Conservation (phyloP, 139 green algal genomes). For the Coccomyxa sp. region DNA sequence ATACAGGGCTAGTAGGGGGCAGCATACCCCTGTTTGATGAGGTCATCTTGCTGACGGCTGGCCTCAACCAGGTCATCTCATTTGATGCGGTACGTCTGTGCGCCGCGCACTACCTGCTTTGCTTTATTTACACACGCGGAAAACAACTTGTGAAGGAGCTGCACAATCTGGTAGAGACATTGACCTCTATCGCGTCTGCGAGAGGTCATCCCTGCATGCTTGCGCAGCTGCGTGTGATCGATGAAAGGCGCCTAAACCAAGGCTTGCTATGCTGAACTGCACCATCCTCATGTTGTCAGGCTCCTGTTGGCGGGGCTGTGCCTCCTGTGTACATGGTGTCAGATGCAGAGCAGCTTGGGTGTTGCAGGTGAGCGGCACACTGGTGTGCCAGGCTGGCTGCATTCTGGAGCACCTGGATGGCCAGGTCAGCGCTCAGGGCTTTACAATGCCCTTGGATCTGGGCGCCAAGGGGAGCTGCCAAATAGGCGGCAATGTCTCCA, state of each 20-base stretch:
- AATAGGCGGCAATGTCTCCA: conserved; percentile 97
- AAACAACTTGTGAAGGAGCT: too few relatives aligned
- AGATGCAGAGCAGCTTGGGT: background rate
- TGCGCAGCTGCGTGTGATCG: too few relatives aligned
- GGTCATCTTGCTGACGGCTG: conserved; percentile 63
- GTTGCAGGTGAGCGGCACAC: conserved; percentile 58
- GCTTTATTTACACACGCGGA: too few relatives aligned
- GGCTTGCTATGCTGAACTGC: background rate
- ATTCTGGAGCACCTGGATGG: conserved; percentile 79
- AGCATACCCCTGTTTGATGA: conserved; percentile 88
- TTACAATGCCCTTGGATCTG: conserved; percentile 91
- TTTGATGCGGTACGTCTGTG: conserved; percentile 55
- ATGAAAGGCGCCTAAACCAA: background rate
- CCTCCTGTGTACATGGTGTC: background rate
- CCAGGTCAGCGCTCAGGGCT: conserved; percentile 44
- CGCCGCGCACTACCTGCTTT: background rate
- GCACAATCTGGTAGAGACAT: background rate
- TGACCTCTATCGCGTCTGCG: background rate
- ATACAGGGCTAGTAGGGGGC: conserved; percentile 94
- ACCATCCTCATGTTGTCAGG: background rate
- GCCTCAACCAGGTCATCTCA: conserved; percentile 67
- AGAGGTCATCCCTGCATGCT: background rate
- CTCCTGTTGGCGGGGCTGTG: background rate
- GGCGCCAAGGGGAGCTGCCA: conserved; percentile 94
- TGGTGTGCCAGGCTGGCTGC: conserved; percentile 78